A percentile compares a stretch with the other conserved stretches of the same genome.
Evolutionary conservation across 2,329 filamentous ascomycete species (phyloP).

Genomic region (Ophiocordyceps camponoti-saundersi): DNA sequence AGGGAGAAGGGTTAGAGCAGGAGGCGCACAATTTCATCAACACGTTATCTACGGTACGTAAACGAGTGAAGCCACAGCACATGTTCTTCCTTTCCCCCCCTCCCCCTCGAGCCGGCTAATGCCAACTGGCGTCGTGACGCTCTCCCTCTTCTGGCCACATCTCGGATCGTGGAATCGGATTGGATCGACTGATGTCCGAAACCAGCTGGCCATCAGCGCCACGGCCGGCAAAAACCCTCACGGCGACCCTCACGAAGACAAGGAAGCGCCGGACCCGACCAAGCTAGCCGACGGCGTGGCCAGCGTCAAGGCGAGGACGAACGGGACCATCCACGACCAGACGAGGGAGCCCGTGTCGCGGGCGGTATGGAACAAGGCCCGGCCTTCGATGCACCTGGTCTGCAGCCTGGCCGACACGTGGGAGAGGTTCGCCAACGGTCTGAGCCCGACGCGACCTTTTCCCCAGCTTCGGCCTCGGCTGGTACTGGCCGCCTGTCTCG

Average conservation of each 20-base stretch:
- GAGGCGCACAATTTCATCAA: conserved; percentile 71
- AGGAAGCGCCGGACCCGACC: conserved; percentile 33
- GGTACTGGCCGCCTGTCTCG: conserved; percentile 33
- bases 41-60: conserved; percentile 32
- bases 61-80: not conserved
- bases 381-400: conserved; percentile 48
- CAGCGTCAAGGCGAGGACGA: conserved; percentile 25
- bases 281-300: conserved; percentile 14
- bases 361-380: conserved; percentile 60
- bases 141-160: not conserved
- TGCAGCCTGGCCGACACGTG: conserved; percentile 30
- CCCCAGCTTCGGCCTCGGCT: conserved; percentile 32
- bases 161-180: conserved; percentile 15
- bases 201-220: conserved; percentile 51
- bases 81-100: not conserved
- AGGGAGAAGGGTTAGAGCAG: conserved; percentile 68
- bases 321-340: conserved; percentile 37
- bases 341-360: conserved; percentile 64
- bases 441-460: conserved; percentile 49
- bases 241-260: conserved; percentile 36
- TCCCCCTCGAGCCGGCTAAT: no score
- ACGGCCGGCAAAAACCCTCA: conserved; percentile 64
- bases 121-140: not conserved
- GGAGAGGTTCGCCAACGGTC: conserved; percentile 33
- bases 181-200: not conserved